Evolutionary conservation across 805 yeast genomes (phyloP).

Genomic region (Candida lessepsii): DNA sequence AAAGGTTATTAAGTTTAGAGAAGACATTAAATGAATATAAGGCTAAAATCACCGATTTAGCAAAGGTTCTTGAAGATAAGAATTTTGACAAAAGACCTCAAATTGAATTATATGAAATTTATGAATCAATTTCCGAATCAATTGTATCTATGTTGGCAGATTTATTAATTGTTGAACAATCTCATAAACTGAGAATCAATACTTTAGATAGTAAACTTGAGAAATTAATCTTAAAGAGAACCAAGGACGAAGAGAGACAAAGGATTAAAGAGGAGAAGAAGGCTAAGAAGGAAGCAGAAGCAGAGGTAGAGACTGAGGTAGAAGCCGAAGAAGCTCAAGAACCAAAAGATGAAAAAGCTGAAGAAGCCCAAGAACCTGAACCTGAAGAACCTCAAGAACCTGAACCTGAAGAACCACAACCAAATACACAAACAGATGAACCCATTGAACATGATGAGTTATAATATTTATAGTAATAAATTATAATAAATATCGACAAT

Average conservation of each 20-base stretch:
- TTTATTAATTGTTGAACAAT: conserved; percentile 25
- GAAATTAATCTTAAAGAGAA: conserved; percentile 29
- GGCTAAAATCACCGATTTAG: conserved; percentile 27
- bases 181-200: conserved; percentile 29
- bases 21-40: conserved; percentile 25
- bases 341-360: conserved; percentile 3
- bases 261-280: conserved; percentile 29
- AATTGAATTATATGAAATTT: conserved; percentile 24
- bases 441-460: conserved; percentile 23
- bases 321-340: conserved; percentile 13
- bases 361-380: conserved; percentile 10
- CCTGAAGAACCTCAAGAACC: conserved; percentile 9
- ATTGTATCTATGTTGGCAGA: conserved; percentile 31
- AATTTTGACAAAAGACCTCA: conserved; percentile 24
- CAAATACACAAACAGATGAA: conserved; percentile 6
- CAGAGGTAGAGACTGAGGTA: conserved; percentile 10
- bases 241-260: conserved; percentile 31
- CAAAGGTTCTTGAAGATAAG: conserved; percentile 19
- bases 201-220: conserved; percentile 28
- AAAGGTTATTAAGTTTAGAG: conserved; percentile 27
- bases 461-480: conserved; percentile 6
- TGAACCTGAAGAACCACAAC: conserved; percentile 13
- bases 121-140: conserved; percentile 25
- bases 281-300: conserved; percentile 19
- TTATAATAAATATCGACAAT: too few relatives aligned